These are phyloP conservation scores for Helotiales sp. DNA, from an alignment of 2,329 filamentous ascomycete genomes.

Conservation along the genomic window DNA sequence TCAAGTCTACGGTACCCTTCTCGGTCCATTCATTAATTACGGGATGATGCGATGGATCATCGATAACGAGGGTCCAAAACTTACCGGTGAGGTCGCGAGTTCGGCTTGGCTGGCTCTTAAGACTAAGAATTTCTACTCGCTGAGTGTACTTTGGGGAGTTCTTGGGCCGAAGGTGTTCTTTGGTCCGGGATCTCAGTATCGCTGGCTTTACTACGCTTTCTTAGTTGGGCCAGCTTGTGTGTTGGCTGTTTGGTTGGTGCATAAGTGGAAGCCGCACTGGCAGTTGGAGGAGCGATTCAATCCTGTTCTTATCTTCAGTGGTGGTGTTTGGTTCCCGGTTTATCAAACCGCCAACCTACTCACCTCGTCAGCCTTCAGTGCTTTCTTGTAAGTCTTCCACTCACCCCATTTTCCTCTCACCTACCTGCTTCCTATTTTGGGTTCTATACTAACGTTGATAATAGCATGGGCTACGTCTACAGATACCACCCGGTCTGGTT, in stretches of 20 bases:
- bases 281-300: constrained; percentile 33
- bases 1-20: constrained; percentile 37
- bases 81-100: constrained; percentile 26
- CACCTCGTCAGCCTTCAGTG: constrained; percentile 28
- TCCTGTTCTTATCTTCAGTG: constrained; percentile 32
- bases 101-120: constrained; percentile 34
- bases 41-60: constrained; percentile 31
- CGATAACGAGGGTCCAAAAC: constrained; percentile 9
- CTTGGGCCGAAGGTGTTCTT: constrained; percentile 37
- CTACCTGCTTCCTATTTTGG: too few relatives aligned
- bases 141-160: constrained; percentile 39
- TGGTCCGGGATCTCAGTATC: constrained; percentile 25
- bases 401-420: not conserved
- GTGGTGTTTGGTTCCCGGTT: constrained; percentile 30
- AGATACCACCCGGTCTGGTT: constrained; percentile 39
- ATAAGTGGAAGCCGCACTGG: constrained; percentile 33
- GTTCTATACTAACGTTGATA: not conserved
- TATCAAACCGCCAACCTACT: constrained; percentile 34
- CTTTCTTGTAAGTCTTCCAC: constrained; percentile 27
- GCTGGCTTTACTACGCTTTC: constrained; percentile 35
- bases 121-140: constrained; percentile 34
- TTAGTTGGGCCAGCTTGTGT: constrained; percentile 33
- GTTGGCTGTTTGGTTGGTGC: constrained; percentile 27
- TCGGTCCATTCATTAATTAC: constrained; percentile 36
- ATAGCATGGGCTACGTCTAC: constrained; percentile 33